Percentiles rank a stretch among this genome's conserved stretches.
Evolutionary conservation across 352 stramenopile species (phyloP).

Genomic region (Phytophthora podocarpi): DNA sequence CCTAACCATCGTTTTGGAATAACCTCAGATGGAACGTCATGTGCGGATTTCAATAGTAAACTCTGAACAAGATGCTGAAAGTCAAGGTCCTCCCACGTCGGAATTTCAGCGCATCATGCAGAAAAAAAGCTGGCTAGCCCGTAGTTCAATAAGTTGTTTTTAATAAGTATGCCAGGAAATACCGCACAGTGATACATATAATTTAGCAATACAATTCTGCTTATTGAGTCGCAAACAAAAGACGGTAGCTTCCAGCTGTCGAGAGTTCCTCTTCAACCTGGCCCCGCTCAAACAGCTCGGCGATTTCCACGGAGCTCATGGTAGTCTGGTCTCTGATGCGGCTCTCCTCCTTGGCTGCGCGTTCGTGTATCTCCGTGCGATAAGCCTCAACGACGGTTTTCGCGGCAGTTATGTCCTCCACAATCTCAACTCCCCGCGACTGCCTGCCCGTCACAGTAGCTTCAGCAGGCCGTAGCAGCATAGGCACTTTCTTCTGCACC

Average conservation of each 20-base stretch:
- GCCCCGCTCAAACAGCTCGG: slow-evolving; percentile 20
- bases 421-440: not conserved
- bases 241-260: slow-evolving; percentile 31
- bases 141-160: too few relatives aligned
- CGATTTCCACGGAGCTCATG: slow-evolving; percentile 28
- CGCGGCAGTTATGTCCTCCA: too few relatives aligned
- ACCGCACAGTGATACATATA: too few relatives aligned
- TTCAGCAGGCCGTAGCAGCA: slow-evolving; percentile 19
- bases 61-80: too few relatives aligned
- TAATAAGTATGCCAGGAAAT: too few relatives aligned
- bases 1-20: too few relatives aligned
- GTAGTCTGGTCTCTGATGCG: slow-evolving; percentile 22
- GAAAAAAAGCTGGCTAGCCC: too few relatives aligned
- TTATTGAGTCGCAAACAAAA: slow-evolving; percentile 43
- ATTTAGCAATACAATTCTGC: slow-evolving; percentile 1
- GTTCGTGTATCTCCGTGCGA: not conserved
- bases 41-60: too few relatives aligned
- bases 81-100: too few relatives aligned
- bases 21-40: too few relatives aligned
- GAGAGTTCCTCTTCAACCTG: slow-evolving; percentile 38
- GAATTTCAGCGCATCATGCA: too few relatives aligned
- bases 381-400: not conserved
- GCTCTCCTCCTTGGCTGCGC: not conserved
- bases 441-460: not conserved
- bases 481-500: slow-evolving; percentile 18